phyloP scores from a whole-genome alignment of 2,329 filamentous ascomycete genomes.

The Pseudogymnoascus sp. region DNA sequence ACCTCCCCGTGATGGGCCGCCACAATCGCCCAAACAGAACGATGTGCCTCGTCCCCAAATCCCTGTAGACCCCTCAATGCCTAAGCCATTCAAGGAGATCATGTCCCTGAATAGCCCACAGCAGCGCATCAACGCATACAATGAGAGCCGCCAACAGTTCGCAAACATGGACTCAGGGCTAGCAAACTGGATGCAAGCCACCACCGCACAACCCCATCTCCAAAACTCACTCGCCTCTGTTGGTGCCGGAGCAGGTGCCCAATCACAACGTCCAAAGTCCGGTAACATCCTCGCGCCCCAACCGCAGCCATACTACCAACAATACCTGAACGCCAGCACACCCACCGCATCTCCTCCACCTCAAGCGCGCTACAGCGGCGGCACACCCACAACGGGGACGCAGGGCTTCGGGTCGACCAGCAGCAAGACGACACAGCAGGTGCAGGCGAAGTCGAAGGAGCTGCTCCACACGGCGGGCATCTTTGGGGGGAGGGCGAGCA shows the following conservation, averaged over 20 bases:
- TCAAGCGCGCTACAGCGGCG: constrained; percentile 15
- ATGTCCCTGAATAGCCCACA: constrained; percentile 55
- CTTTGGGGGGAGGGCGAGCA: constrained; percentile 59
- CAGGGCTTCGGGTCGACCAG: neutral
- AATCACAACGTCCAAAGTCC: constrained; percentile 18
- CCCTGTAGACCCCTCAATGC: neutral
- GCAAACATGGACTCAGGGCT: constrained; percentile 68
- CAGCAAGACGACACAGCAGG: constrained; percentile 27
- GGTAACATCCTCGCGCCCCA: constrained; percentile 12
- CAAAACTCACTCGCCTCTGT: constrained; percentile 27
- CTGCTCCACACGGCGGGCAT: constrained; percentile 74
- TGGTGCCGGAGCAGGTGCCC: constrained; percentile 24
- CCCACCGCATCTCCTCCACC: constrained; percentile 22
- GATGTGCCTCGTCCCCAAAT: neutral
- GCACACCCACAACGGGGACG: constrained; percentile 10
- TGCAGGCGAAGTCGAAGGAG: constrained; percentile 71
- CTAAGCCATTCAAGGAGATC: constrained; percentile 62
- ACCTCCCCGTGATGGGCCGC: neutral
- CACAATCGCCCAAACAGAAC: neutral
- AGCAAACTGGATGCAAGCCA: constrained; percentile 44
- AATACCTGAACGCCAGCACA: constrained; percentile 45
- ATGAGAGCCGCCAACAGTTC: constrained; percentile 63
- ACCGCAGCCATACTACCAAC: constrained; percentile 47
- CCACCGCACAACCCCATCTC: constrained; percentile 41
- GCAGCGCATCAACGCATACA: constrained; percentile 67